These are phyloP conservation scores for Leccinum rimulosum DNA, from an alignment of 768 basidiomycete species.

Conservation along the genomic window DNA sequence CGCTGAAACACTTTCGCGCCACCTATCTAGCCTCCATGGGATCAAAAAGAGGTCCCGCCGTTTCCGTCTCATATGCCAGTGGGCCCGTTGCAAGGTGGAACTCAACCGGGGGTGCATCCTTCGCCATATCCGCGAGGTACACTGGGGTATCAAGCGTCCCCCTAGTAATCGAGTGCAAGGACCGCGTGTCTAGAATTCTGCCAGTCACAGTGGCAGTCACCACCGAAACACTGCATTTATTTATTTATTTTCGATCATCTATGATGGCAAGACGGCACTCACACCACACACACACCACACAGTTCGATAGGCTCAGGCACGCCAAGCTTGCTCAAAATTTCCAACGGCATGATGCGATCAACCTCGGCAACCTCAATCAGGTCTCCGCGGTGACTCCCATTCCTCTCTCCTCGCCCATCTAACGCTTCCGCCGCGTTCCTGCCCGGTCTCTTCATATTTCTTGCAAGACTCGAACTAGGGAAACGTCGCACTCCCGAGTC, in stretches of 20 bases:
- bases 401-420: conserved; percentile 29
- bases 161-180: neutral
- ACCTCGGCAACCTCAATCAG: conserved; percentile 12
- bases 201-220: neutral
- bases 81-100: conserved; percentile 7
- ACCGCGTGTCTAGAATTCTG: neutral
- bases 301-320: conserved; percentile 35
- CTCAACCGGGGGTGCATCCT: conserved; percentile 22
- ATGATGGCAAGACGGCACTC: too few relatives aligned
- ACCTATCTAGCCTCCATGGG: conserved; percentile 14
- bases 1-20: neutral
- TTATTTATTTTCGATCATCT: neutral
- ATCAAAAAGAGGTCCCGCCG: conserved; percentile 9
- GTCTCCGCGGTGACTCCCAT: conserved; percentile 34
- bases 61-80: neutral
- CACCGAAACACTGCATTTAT: neutral
- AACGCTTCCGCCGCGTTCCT: too few relatives aligned
- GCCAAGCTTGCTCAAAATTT: conserved; percentile 52
- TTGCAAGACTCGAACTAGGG: too few relatives aligned
- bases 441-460: too few relatives aligned
- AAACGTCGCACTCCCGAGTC: too few relatives aligned
- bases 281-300: too few relatives aligned
- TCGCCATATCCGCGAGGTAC: conserved; percentile 19
- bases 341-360: conserved; percentile 34
- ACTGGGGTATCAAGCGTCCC: conserved; percentile 11